Evolutionary conservation across 768 basidiomycete species (phyloP).

Genomic region (Multifurca ochricompacta): DNA sequence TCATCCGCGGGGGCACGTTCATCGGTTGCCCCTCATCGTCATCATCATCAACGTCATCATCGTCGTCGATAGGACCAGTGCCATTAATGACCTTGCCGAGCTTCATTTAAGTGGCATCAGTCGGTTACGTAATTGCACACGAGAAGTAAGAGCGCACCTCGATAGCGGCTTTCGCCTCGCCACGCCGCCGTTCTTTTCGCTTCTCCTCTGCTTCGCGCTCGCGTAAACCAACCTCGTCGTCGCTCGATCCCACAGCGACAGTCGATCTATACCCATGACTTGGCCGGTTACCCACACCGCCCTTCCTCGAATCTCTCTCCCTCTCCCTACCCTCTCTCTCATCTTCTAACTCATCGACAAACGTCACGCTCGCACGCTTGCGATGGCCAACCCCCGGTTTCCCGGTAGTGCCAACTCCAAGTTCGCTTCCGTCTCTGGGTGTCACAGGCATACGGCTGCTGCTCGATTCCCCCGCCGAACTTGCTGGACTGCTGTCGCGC

Average conservation of each 20-base stretch:
- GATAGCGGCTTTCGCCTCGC: constrained; percentile 80
- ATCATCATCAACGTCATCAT: constrained; percentile 16
- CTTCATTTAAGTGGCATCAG: constrained; percentile 31
- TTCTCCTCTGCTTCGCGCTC: constrained; percentile 39
- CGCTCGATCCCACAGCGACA: constrained; percentile 1
- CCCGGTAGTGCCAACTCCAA: constrained; percentile 23
- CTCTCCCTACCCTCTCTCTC: constrained; percentile 24
- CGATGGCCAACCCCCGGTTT: constrained; percentile 30
- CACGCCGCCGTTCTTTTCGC: constrained; percentile 65
- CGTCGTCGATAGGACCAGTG: constrained; percentile 47
- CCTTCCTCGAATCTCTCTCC: constrained; percentile 25
- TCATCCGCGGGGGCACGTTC: constrained; percentile 28
- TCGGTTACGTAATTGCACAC: neutral
- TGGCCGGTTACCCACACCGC: constrained; percentile 3
- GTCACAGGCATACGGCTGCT: constrained; percentile 69
- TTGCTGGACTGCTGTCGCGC: constrained; percentile 63
- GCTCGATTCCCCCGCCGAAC: constrained; percentile 81
- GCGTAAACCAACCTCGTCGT: neutral
- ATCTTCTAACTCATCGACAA: constrained; percentile 43
- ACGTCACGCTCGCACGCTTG: constrained; percentile 61
- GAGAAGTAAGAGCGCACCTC: constrained; percentile 49
- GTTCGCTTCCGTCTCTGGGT: constrained; percentile 71
- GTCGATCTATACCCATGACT: neutral
- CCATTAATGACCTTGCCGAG: constrained; percentile 87
- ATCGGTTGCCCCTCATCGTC: constrained; percentile 27